Percentiles rank a stretch among this genome's conserved stretches.
These are phyloP conservation scores for Trichoderma aggressivum DNA, from an alignment of 2,329 filamentous ascomycete species.

Conservation along the genomic window DNA sequence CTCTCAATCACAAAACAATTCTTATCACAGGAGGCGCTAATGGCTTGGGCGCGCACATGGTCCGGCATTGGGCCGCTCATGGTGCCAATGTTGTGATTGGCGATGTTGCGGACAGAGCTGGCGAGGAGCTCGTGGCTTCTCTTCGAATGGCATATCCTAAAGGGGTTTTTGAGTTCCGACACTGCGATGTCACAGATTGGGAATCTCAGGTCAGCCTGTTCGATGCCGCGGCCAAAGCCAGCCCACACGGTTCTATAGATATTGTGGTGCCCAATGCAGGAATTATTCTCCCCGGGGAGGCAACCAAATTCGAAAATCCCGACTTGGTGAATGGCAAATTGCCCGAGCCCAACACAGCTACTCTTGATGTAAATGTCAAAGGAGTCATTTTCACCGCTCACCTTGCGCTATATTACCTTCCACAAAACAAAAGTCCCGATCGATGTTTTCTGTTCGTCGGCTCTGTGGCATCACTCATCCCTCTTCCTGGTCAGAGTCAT, in stretches of 20 bases:
- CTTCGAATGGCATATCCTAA: conserved; percentile 41
- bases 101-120: conserved; percentile 55
- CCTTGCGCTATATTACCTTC: conserved; percentile 52
- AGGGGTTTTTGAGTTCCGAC: conserved; percentile 51
- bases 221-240: conserved; percentile 52
- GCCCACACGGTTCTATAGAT: conserved; percentile 55
- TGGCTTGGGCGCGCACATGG: conserved; percentile 56
- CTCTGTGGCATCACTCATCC: conserved; percentile 55
- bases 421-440: conserved; percentile 37
- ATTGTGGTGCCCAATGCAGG: conserved; percentile 66
- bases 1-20: conserved; percentile 54
- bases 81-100: conserved; percentile 61
- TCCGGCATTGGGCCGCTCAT: conserved; percentile 50
- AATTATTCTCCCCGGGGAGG: conserved; percentile 40
- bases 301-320: conserved; percentile 46
- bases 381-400: conserved; percentile 64
- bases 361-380: conserved; percentile 60
- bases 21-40: conserved; percentile 63
- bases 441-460: conserved; percentile 61
- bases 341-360: conserved; percentile 46
- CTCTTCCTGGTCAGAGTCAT: conserved; percentile 44
- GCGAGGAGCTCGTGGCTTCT: conserved; percentile 52
- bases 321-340: conserved; percentile 40
- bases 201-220: conserved; percentile 62
- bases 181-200: conserved; percentile 65